Evolutionary conservation across 805 yeast genomes (phyloP).

Genomic region (Torulaspora maleeae): DNA sequence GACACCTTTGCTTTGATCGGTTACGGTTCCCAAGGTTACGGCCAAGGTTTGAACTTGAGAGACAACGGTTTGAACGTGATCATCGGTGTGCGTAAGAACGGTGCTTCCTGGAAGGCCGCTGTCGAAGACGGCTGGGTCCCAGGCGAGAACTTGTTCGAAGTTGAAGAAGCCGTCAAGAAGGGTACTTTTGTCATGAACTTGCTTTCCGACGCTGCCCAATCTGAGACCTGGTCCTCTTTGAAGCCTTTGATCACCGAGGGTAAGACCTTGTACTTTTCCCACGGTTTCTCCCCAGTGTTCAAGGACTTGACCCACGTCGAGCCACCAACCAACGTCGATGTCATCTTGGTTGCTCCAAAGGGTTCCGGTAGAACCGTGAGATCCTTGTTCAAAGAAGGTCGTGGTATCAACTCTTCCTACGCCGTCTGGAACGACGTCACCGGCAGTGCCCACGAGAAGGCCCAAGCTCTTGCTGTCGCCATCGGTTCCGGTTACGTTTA

Average conservation of each 20-base stretch:
- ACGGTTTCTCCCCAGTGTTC: slow-evolving; percentile 99
- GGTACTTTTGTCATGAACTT: slow-evolving; percentile 97
- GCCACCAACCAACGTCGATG: slow-evolving; percentile 92
- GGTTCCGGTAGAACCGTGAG: slow-evolving; percentile 99
- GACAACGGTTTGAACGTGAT: slow-evolving; percentile 98
- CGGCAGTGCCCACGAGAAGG: slow-evolving; percentile 99
- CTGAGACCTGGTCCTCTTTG: slow-evolving; percentile 90
- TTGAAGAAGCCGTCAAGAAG: slow-evolving; percentile 82
- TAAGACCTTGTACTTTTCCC: slow-evolving; percentile 97
- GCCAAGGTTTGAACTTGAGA: slow-evolving; percentile 98
- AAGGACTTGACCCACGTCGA: slow-evolving; percentile 94
- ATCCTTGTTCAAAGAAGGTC: slow-evolving; percentile 98
- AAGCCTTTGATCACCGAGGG: slow-evolving; percentile 93
- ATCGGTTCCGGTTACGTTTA: slow-evolving; percentile 99
- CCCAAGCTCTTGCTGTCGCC: slow-evolving; percentile 97
- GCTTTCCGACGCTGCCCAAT: slow-evolving; percentile 98
- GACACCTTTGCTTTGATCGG: slow-evolving; percentile 97
- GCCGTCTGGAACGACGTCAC: slow-evolving; percentile 99
- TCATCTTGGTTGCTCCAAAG: slow-evolving; percentile 98
- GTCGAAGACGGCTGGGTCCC: slow-evolving; percentile 99
- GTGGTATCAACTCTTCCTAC: slow-evolving; percentile 99
- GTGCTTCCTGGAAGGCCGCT: slow-evolving; percentile 99
- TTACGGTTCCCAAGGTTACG: slow-evolving; percentile 99
- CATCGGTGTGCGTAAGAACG: slow-evolving; percentile 96
- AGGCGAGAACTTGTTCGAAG: slow-evolving; percentile 95